These are phyloP conservation scores for Phialophora chinensis DNA, from an alignment of 2,329 filamentous ascomycete genomes.

Conservation along the genomic window DNA sequence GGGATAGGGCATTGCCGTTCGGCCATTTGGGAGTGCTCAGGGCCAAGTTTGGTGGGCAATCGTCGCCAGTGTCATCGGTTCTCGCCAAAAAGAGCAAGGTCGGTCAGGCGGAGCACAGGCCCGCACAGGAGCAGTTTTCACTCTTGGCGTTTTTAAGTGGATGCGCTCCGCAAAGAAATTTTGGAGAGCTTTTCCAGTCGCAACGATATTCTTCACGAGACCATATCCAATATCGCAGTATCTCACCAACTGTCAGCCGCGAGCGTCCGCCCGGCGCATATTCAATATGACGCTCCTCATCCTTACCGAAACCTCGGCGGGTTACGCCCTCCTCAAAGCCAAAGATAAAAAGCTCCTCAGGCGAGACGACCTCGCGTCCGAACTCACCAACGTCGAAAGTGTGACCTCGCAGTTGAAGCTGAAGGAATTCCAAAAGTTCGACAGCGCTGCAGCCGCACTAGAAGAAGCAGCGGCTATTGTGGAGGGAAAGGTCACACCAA, in stretches of 20 bases:
- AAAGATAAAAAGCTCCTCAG: conserved; percentile 98
- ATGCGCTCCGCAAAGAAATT: conserved; percentile 22
- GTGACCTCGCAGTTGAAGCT: conserved; percentile 87
- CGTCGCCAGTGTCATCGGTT: too few species aligned
- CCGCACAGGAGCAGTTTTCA: too few species aligned
- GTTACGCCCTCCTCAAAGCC: conserved; percentile 97
- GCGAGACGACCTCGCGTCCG: conserved; percentile 76
- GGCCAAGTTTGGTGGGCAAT: too few species aligned
- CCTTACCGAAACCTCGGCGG: conserved; percentile 91
- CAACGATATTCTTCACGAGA: conserved; percentile 10
- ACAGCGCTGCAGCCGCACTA: conserved; percentile 86
- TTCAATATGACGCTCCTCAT: conserved; percentile 84
- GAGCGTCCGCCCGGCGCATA: conserved; percentile 22
- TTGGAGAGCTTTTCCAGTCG: conserved; percentile 21
- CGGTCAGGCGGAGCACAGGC: too few species aligned
- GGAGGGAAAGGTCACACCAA: conserved; percentile 92
- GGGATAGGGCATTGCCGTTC: too few species aligned
- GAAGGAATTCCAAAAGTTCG: conserved; percentile 97
- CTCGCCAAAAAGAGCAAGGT: too few species aligned
- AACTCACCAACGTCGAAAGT: conserved; percentile 80
- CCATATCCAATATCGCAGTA: conserved; percentile 12
- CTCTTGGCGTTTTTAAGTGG: conserved; percentile 6
- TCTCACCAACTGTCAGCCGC: conserved; percentile 9
- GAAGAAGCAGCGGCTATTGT: conserved; percentile 88
- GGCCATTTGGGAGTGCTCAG: too few species aligned